Evolutionary conservation across 306 rosid species (phyloP).

Genomic region (Spatholobus suberectus): DNA sequence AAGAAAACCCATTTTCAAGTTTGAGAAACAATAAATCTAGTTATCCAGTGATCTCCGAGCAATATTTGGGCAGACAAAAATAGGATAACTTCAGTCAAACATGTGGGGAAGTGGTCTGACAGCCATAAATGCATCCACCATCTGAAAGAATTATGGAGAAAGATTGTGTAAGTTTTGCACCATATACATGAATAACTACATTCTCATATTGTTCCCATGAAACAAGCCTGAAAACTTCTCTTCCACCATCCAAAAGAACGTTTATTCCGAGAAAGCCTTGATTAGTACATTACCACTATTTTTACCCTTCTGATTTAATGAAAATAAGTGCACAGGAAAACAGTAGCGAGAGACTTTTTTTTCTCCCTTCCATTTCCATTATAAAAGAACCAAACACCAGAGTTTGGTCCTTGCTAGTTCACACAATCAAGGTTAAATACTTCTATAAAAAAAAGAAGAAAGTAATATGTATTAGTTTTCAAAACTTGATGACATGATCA

Average conservation of each 20-base stretch:
- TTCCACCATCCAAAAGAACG: neutral
- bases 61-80: neutral
- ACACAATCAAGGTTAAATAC: slow-evolving; percentile 7
- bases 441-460: no score
- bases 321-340: neutral
- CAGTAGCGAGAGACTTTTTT: neutral
- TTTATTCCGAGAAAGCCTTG: neutral
- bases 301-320: neutral
- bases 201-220: no score
- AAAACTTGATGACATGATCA: neutral
- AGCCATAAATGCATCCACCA: slow-evolving; percentile 96
- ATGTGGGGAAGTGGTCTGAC: slow-evolving; percentile 82
- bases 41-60: slow-evolving; percentile 20
- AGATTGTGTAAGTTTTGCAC: neutral
- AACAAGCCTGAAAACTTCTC: neutral
- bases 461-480: neutral
- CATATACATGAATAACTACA: neutral
- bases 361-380: neutral
- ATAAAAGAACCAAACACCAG: neutral
- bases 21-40: neutral
- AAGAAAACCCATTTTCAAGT: neutral
- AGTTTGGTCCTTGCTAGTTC: neutral
- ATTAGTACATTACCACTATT: neutral
- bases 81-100: slow-evolving; percentile 56
- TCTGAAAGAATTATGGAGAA: slow-evolving; percentile 50